Evolutionary conservation across 352 stramenopile species (phyloP), one percentile per base, ranked within the genome.

Genomic region (Pythium dissotocum): DNA sequence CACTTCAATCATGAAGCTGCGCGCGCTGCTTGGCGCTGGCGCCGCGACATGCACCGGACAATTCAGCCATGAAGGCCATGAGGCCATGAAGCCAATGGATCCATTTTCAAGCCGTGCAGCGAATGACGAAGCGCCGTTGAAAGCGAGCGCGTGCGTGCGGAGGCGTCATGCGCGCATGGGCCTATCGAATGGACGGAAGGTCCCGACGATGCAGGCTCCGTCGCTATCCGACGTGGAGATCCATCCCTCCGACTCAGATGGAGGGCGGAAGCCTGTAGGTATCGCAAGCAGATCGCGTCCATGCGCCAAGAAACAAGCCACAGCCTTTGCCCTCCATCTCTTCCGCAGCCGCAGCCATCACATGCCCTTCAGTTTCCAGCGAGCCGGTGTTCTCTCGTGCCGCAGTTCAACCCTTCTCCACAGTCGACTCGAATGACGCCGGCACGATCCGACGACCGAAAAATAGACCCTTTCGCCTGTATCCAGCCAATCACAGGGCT

Each of bases 401-500:
- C 51, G 57, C 33, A 36, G 32, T 67, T 40, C 33, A 67, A 67
- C 61, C 59, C 40, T 67, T 38, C 8, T 13, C 21, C 35, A 53
- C 33, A 59, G 35, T 24, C 32, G 40, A 33, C 18, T 35, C 21
- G 28, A 58, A 18, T 42, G 30, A 44, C 38, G 56, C 52, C 44
- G 44, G 30, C 57, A 63, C 58, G 46, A 65, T 35, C 24, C 6
- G 16, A 65, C 40, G 40, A 61, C 35, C 59, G 28, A 72, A 72
- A 72, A 61, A 72, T 61, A 67, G 66, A 72, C 48, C 58, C 30
- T 53, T 38, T 16, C 1, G 26, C 16, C 7, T 4, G 2, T 4
- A 49, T 55, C 38, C 60, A 69, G 55, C 67, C 67, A 73, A 73
- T 73, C 66, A 68, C 9, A 21, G 10, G 0, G 36, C 36, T 8